phyloP scores from a whole-genome alignment of 176 grass and related monocot species.

The Lolium perenne region DNA sequence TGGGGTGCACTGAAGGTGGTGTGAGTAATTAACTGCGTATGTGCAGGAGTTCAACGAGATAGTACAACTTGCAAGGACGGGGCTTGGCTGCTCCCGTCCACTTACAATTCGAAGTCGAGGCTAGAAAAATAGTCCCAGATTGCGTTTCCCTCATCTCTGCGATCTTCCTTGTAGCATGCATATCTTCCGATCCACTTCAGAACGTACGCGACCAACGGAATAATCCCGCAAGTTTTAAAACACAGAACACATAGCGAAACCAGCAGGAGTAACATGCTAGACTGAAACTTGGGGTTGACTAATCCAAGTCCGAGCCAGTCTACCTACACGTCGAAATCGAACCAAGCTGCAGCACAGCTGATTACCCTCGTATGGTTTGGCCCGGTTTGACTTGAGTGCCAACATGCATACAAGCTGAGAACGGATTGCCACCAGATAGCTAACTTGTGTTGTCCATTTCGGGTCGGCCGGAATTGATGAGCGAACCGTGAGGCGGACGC shows the following conservation, averaged over 20 bases:
- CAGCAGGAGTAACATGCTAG: conserved; percentile 7
- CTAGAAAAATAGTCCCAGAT: background rate
- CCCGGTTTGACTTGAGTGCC: background rate
- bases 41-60: background rate
- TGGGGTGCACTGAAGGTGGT: too few species aligned
- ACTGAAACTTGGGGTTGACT: background rate
- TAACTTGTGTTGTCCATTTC: background rate
- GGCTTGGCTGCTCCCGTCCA: too few species aligned
- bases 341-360: background rate
- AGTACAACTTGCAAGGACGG: background rate
- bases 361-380: background rate
- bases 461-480: background rate
- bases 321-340: too few species aligned
- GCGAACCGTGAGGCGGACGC: background rate
- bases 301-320: too few species aligned
- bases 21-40: background rate
- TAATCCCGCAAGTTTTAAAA: background rate
- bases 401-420: background rate
- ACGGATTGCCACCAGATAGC: background rate
- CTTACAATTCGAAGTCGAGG: too few species aligned
- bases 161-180: background rate
- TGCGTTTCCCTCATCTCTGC: background rate
- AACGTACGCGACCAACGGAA: background rate
- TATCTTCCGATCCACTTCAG: background rate
- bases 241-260: background rate